Conservation (phyloP, 2,329 filamentous ascomycete genomes). For the Fusarium solani-melongenae region DNA sequence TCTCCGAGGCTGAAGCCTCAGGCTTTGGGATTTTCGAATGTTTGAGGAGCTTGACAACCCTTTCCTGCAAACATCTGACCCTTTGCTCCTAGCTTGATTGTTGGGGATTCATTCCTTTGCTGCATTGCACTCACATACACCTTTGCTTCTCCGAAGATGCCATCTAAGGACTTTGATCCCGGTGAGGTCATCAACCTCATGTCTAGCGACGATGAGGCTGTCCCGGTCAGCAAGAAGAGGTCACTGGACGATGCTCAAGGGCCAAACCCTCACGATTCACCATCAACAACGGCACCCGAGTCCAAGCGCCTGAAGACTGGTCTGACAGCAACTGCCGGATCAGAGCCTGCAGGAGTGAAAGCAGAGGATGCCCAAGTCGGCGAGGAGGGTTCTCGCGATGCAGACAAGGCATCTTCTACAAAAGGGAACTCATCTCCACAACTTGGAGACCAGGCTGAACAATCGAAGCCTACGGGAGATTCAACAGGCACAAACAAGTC, state of each 20-base stretch:
- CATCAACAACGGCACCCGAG: conserved; percentile 17
- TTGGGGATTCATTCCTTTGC: neutral
- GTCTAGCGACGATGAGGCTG: conserved; percentile 39
- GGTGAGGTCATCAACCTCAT: conserved; percentile 39
- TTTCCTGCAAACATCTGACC: neutral
- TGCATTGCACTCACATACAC: neutral
- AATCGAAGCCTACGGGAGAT: conserved; percentile 13
- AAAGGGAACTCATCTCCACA: neutral
- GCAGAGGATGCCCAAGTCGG: conserved; percentile 45
- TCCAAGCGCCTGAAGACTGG: conserved; percentile 38
- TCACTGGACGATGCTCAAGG: conserved; percentile 39
- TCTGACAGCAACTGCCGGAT: neutral
- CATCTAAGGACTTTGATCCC: conserved; percentile 28
- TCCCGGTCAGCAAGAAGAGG: conserved; percentile 42
- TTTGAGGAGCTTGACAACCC: neutral
- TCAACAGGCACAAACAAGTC: conserved; percentile 5
- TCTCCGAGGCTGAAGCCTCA: conserved; percentile 3
- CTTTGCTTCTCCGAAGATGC: conserved; percentile 24
- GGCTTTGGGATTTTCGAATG: neutral
- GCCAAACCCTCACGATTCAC: conserved; percentile 7
- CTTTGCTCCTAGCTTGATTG: neutral
- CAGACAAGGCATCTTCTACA: neutral
- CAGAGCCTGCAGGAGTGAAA: neutral
- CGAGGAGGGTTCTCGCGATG: conserved; percentile 18
- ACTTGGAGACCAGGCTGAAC: neutral